Conservation (phyloP, 345 rosid genomes). For the Populus nigra region DNA sequence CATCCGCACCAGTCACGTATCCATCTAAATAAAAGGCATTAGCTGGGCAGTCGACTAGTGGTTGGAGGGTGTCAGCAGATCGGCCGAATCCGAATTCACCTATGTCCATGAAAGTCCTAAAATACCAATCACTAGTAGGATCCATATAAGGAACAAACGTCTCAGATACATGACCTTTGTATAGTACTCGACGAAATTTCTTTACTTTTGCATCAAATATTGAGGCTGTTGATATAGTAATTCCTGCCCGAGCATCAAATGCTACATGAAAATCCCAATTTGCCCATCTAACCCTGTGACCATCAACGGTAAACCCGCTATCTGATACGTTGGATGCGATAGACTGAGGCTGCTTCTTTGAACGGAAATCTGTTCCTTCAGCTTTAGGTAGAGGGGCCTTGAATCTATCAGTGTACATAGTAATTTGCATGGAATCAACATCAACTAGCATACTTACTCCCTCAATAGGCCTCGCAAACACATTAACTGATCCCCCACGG, state of each 20-base stretch:
- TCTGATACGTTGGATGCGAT: constrained; percentile 38
- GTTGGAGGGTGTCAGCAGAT: constrained; percentile 51
- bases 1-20: constrained; percentile 55
- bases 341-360: constrained; percentile 22
- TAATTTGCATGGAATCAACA: constrained; percentile 55
- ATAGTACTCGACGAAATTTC: constrained; percentile 44
- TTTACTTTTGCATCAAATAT: constrained; percentile 39
- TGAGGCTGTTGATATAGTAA: constrained; percentile 57
- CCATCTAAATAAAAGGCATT: constrained; percentile 61
- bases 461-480: constrained; percentile 66
- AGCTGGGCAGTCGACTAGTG: constrained; percentile 58
- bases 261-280: constrained; percentile 79
- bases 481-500: constrained; percentile 56
- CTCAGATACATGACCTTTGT: constrained; percentile 71
- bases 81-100: constrained; percentile 84
- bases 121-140: constrained; percentile 78
- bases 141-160: constrained; percentile 86
- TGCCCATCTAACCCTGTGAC: constrained; percentile 53
- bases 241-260: constrained; percentile 58
- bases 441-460: constrained; percentile 57
- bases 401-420: constrained; percentile 44
- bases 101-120: constrained; percentile 64
- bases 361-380: constrained; percentile 66
- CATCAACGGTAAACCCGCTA: constrained; percentile 38
- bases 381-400: constrained; percentile 58